phyloP scores from a whole-genome alignment of 179 eudicot species.

The Beta lomatogona region DNA sequence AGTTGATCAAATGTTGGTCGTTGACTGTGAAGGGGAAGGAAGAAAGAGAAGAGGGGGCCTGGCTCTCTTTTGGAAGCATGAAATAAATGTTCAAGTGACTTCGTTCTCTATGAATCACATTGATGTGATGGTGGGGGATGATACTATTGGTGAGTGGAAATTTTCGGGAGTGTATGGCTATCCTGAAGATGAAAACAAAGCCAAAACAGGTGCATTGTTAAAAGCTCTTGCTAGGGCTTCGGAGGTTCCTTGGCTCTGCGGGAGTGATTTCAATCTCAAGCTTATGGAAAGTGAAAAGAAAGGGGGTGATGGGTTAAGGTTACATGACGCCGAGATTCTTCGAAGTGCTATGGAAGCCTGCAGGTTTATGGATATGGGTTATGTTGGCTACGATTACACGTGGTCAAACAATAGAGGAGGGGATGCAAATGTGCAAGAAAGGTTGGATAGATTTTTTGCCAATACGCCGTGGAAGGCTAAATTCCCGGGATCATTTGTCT shows the following conservation, averaged over 20 bases:
- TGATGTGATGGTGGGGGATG: not conserved
- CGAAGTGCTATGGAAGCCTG: not conserved
- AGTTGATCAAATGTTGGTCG: not conserved
- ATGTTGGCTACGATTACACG: not conserved
- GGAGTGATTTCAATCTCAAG: not conserved
- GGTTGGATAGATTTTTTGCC: too few species aligned
- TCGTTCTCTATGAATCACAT: not conserved
- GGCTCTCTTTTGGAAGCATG: not conserved
- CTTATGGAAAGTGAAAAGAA: not conserved
- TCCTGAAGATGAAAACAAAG: not conserved
- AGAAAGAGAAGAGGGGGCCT: not conserved
- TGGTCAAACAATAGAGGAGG: too few species aligned
- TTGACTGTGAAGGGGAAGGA: not conserved
- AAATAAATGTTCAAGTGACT: too few species aligned
- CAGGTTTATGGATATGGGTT: not conserved
- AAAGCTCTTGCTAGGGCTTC: not conserved
- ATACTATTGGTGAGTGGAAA: not conserved
- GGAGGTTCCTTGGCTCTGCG: not conserved
- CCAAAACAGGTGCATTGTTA: not conserved
- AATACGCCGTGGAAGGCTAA: too few species aligned
- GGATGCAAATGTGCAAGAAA: too few species aligned
- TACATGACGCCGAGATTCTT: not conserved
- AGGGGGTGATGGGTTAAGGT: too few species aligned
- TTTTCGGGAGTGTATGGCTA: not conserved
- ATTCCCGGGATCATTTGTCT: too few species aligned